These are phyloP conservation scores for Xylaria castorea DNA, from an alignment of 495 filamentous ascomycete genomes.

Conservation along the genomic window DNA sequence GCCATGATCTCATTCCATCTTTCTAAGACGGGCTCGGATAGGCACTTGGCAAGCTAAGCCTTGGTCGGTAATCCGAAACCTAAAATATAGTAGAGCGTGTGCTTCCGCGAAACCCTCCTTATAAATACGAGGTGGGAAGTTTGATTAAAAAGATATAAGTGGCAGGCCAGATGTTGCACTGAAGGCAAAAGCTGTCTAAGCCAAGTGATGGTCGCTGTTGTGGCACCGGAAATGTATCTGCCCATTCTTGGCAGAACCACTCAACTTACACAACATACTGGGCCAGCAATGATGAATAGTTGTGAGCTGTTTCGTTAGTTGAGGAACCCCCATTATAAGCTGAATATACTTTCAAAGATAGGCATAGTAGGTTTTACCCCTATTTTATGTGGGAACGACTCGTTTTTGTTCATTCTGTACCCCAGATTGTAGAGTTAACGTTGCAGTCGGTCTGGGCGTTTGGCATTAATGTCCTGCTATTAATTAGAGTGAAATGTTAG, in stretches of 20 bases:
- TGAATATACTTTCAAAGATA: not conserved
- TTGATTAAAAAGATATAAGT: not conserved
- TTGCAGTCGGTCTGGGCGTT: not conserved
- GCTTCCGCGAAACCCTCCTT: not conserved
- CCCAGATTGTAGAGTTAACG: not conserved
- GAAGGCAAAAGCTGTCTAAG: not conserved
- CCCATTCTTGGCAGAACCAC: not conserved
- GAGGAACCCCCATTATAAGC: not conserved
- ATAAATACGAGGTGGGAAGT: not conserved
- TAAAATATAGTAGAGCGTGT: not conserved
- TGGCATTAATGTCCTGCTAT: too few species aligned
- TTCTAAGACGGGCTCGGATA: conserved; percentile 7
- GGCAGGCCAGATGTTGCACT: not conserved
- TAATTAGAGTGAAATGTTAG: not conserved
- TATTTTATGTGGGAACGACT: not conserved
- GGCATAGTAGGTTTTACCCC: not conserved
- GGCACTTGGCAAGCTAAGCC: not conserved
- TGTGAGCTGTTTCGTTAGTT: not conserved
- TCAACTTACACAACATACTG: not conserved
- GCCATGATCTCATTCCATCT: not conserved
- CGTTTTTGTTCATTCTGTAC: not conserved
- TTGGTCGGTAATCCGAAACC: not conserved
- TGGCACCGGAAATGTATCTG: not conserved
- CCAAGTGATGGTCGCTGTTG: not conserved
- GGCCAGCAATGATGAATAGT: not conserved